These are phyloP conservation scores for Trichoderma arundinaceum DNA, from an alignment of 2,329 filamentous ascomycete genomes.

Conservation along the genomic window DNA sequence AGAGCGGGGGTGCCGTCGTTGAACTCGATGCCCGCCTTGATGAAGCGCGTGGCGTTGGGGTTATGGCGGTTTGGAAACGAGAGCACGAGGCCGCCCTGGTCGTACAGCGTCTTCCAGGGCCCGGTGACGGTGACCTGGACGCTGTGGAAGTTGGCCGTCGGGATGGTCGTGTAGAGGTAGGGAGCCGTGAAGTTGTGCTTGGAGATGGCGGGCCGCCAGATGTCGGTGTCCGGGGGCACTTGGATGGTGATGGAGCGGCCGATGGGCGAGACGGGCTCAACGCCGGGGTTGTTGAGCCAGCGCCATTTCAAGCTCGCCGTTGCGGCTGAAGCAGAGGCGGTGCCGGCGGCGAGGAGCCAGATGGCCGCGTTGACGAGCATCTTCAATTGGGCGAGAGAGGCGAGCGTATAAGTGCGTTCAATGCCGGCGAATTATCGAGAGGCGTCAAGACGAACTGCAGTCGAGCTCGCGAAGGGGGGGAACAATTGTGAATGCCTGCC, in stretches of 20 bases:
- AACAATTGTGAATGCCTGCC: neutral
- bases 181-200: conserved; percentile 34
- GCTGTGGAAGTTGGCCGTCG: conserved; percentile 30
- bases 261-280: conserved; percentile 31
- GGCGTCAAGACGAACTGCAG: neutral
- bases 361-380: conserved; percentile 15
- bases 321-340: conserved; percentile 2
- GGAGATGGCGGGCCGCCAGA: conserved; percentile 32
- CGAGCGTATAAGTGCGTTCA: neutral
- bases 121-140: conserved; percentile 33
- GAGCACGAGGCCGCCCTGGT: conserved; percentile 34
- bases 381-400: neutral
- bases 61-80: conserved; percentile 25
- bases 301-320: conserved; percentile 16
- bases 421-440: neutral
- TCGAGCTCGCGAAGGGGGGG: neutral
- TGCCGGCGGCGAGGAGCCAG: conserved; percentile 15
- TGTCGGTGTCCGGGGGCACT: conserved; percentile 34
- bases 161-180: conserved; percentile 32
- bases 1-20: conserved; percentile 32
- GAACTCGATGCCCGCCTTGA: conserved; percentile 35
- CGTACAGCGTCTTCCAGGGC: conserved; percentile 35
- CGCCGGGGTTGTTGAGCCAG: conserved; percentile 30
- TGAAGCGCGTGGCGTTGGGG: conserved; percentile 30
- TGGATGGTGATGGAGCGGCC: conserved; percentile 30